phyloP scores from a whole-genome alignment of 257 asterid species.

The Nicotiana undulata region DNA sequence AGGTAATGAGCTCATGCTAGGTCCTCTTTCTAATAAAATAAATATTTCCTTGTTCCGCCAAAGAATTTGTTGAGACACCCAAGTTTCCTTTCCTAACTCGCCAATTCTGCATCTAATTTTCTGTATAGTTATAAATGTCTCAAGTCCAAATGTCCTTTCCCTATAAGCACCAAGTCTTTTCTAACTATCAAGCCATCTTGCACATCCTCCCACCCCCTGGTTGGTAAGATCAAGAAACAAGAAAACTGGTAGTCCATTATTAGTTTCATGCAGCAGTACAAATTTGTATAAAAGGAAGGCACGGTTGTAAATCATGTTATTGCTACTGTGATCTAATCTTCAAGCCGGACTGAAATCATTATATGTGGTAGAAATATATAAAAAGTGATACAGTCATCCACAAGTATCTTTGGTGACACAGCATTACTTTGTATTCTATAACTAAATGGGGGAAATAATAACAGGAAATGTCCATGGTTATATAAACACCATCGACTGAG shows the following conservation, averaged over 20 bases:
- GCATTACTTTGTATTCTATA: not conserved
- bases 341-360: not conserved
- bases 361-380: not conserved
- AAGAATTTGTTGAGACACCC: not conserved
- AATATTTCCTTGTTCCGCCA: not conserved
- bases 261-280: not conserved
- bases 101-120: not conserved
- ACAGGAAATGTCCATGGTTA: not conserved
- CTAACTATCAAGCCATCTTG: not conserved
- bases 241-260: not conserved
- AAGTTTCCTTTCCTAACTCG: not conserved
- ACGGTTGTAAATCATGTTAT: not conserved
- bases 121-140: not conserved
- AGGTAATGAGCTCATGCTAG: not conserved
- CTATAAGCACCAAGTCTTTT: not conserved
- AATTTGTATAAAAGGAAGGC: not conserved
- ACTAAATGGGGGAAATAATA: not conserved
- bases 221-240: not conserved
- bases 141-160: no score
- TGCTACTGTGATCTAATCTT: not conserved
- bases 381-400: not conserved
- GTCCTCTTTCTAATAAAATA: not conserved
- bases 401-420: not conserved
- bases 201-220: not conserved
- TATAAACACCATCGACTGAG: not conserved